Evolutionary conservation across 1,284 basidiomycete genomes (phyloP), one percentile per base, ranked within the genome.

Genomic region (Melampsora americana): DNA sequence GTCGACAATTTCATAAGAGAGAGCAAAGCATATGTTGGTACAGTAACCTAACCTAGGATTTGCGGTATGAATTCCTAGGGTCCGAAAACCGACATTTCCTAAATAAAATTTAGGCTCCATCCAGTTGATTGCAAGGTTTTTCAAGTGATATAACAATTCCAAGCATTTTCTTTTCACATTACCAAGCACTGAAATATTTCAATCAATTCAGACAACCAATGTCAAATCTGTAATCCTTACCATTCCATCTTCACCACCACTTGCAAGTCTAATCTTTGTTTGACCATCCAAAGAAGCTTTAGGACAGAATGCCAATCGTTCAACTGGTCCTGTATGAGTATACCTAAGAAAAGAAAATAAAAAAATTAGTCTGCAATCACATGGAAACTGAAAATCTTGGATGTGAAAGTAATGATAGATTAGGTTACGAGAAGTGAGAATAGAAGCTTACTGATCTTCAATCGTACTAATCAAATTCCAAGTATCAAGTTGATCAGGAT

Each of bases 171-270:
- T 53, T 53, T 53, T 53, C 9, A 35, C 35, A 35, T 4, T 35
- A 9, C 9, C 9, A 9, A 35, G 35, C 35, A 35, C 35, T 35
- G 35, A 35, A 4, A 14, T 14, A 53, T 53, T 53, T 53, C 1
- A 18, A 53, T 35, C 9, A 9, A 35, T 4, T 35, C 9, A 35
- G 9, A 53, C 50, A 11, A 20, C 30, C 20, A 72, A 32, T 50
- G 28, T n/a, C 14, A 72, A 56, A 30, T 72, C 70, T 42, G 61
- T 35, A 28, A 72, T 72, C 46, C 50, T 64, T 5, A 74, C 50
- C 50, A 74, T 64, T 26, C 65, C 71, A 60, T 74, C 71, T 46
- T 74, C 71, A 50, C 71, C 71, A 30, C 61, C 71, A 42, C 48
- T 74, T 18, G 71, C 71, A 9, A 74, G 53, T 74, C 71, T 61